Evolutionary conservation across 2,329 filamentous ascomycete species (phyloP).

Genomic region (Chaetomiaceae sp.): DNA sequence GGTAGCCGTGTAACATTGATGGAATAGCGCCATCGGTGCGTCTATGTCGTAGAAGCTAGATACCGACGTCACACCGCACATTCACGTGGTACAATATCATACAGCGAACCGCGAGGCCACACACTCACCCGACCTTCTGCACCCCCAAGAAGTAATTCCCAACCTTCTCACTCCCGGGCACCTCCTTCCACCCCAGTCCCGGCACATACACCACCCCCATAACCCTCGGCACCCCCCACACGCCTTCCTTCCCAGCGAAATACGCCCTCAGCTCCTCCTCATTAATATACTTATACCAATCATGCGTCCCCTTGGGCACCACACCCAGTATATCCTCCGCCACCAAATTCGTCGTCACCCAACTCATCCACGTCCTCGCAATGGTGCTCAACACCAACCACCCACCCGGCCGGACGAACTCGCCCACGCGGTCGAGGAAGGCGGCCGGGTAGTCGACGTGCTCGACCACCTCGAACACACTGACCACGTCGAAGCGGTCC

Average conservation of each 20-base stretch:
- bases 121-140: slow-evolving; percentile 34
- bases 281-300: slow-evolving; percentile 95
- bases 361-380: slow-evolving; percentile 79
- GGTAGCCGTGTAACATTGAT: slow-evolving; percentile 28
- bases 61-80: too few species aligned
- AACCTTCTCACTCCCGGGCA: slow-evolving; percentile 72
- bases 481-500: slow-evolving; percentile 68
- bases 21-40: too few species aligned
- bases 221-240: slow-evolving; percentile 56
- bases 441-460: slow-evolving; percentile 72
- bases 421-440: slow-evolving; percentile 66
- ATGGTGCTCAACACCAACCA: slow-evolving; percentile 94
- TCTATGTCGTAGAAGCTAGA: too few species aligned
- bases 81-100: not conserved
- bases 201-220: slow-evolving; percentile 89
- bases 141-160: slow-evolving; percentile 97
- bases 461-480: slow-evolving; percentile 90
- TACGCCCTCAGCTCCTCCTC: slow-evolving; percentile 63
- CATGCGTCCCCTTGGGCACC: slow-evolving; percentile 88
- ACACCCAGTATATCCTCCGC: slow-evolving; percentile 84
- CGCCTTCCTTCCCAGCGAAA: slow-evolving; percentile 36
- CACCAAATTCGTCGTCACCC: slow-evolving; percentile 85
- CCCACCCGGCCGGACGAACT: slow-evolving; percentile 79
- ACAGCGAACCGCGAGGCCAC: too few species aligned
- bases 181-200: slow-evolving; percentile 80